Base-by-base conservation (phyloP, 345 rosid genomes). In the Brassica juncea region DNA sequence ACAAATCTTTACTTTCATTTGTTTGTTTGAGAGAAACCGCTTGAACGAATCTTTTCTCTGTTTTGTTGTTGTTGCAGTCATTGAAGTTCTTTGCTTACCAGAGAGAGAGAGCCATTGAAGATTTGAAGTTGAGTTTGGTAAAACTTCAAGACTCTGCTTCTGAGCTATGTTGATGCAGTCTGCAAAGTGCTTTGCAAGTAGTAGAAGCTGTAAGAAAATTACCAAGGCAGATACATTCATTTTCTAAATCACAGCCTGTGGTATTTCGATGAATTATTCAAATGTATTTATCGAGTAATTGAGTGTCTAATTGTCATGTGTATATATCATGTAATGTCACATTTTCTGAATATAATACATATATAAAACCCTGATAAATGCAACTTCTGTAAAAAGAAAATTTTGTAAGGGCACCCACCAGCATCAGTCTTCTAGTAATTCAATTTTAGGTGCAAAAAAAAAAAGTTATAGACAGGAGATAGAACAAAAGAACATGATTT, bases 61-160 rank as follows among this genome's bases (percentile, higher is more conserved):
- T 65, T 52, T 52, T 21, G 27, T 70, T 11, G 28, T 66, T 31
- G 70, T 81, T 32, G 71, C 87, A 93, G 98, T 90, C 97, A 14
- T 60, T 91, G 88, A 90, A 91, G 86, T 90, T 83, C 83, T 89
- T 90, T 54, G 86, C 91, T 32, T 81, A 85, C 71, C 87, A 84
- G 77, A 89, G 87, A 76, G 87, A 81, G 42, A 79, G 47, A 63
- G 70, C 75, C 37, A 82, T 91, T 76, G 78, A 82, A 68, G 85
- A 89, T 76, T 81, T 89, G 85, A 87, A 82, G 84, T 68, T 27
- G 37, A 84, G 88, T 72, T 74, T 89, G 87, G 94, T 87, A 81
- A 74, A 70, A 21, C 55, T 80, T 62, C 42, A 74, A 69, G 83
- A 70, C 30, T 68, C 37, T 60, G 70, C 14, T 68, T 59, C 68